A percentile compares a stretch with the other conserved stretches of the same genome.
These are phyloP conservation scores for Candida easanensis DNA, from an alignment of 805 yeast species.

Conservation along the genomic window DNA sequence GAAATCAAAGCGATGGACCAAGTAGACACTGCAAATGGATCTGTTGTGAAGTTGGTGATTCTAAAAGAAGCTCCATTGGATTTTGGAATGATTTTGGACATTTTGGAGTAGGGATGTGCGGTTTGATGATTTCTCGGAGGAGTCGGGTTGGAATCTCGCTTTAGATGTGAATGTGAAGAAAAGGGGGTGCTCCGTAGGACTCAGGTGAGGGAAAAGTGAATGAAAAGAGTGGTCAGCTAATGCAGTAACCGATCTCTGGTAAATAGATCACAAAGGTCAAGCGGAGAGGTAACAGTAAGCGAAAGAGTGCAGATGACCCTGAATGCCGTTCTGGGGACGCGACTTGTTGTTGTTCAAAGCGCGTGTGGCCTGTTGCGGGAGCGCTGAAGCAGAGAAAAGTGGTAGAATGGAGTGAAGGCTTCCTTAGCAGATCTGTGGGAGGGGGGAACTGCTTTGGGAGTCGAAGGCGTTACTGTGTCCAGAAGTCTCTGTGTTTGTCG, in stretches of 20 bases:
- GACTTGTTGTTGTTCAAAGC: no score
- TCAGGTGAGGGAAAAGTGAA: neutral
- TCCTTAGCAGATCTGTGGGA: no score
- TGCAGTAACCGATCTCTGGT: neutral
- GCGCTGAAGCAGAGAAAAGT: no score
- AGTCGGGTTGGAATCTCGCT: neutral
- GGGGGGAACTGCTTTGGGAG: no score
- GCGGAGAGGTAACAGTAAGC: no score
- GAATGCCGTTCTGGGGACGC: no score
- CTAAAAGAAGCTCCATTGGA: slow-evolving; percentile 7
- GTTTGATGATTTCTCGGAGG: neutral
- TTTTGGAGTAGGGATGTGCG: neutral
- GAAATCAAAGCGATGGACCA: slow-evolving; percentile 69
- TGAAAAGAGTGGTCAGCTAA: neutral
- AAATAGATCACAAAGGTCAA: no score
- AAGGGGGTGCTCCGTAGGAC: neutral
- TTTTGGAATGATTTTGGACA: neutral
- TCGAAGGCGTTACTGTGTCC: no score
- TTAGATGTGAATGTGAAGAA: neutral
- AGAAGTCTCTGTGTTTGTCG: no score
- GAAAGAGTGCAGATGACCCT: no score
- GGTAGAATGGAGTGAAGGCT: no score
- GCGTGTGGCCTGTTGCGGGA: no score
- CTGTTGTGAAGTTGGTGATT: slow-evolving; percentile 53
- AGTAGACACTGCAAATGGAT: slow-evolving; percentile 87